These are phyloP conservation scores for Erodium chrysanthum DNA, from an alignment of 441 rosid genomes.

Conservation along the genomic window DNA sequence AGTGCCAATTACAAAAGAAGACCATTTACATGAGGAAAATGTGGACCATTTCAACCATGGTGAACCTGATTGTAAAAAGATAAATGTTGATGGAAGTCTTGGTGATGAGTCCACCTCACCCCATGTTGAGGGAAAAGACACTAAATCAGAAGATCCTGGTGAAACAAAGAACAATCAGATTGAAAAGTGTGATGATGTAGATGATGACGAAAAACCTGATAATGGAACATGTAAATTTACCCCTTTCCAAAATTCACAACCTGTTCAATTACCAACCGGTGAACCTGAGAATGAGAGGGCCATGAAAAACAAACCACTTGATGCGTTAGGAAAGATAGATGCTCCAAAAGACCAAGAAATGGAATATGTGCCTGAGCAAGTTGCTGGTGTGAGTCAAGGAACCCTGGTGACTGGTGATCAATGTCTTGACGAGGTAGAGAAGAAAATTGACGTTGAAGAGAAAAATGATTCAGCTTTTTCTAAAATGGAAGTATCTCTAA, in stretches of 20 bases:
- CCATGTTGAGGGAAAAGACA: constrained; percentile 24
- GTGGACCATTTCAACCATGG: constrained; percentile 14
- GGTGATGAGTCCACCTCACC: constrained; percentile 23
- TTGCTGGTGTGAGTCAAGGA: constrained; percentile 27
- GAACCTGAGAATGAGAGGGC: constrained; percentile 24
- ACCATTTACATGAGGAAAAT: constrained; percentile 20
- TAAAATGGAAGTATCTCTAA: constrained; percentile 29
- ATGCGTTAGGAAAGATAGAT: constrained; percentile 25
- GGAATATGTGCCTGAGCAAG: constrained; percentile 29
- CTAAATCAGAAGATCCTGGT: constrained; percentile 23
- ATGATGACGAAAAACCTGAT: constrained; percentile 17
- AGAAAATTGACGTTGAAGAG: constrained; percentile 24
- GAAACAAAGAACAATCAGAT: constrained; percentile 20
- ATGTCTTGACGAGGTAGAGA: constrained; percentile 27
- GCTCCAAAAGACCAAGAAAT: constrained; percentile 19
- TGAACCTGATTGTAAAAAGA: constrained; percentile 24
- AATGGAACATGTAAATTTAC: constrained; percentile 21
- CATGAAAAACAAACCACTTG: constrained; percentile 21
- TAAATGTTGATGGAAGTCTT: background rate
- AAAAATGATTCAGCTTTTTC: constrained; percentile 31
- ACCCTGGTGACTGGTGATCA: constrained; percentile 24
- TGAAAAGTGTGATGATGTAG: constrained; percentile 18
- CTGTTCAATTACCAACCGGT: constrained; percentile 21
- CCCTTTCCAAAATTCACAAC: constrained; percentile 23
- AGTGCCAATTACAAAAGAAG: constrained; percentile 19